A percentile compares a stretch with the other conserved stretches of the same genome.
phyloP scores from a whole-genome alignment of 1,284 basidiomycete genomes.

The Ceratobasidium sp. region DNA sequence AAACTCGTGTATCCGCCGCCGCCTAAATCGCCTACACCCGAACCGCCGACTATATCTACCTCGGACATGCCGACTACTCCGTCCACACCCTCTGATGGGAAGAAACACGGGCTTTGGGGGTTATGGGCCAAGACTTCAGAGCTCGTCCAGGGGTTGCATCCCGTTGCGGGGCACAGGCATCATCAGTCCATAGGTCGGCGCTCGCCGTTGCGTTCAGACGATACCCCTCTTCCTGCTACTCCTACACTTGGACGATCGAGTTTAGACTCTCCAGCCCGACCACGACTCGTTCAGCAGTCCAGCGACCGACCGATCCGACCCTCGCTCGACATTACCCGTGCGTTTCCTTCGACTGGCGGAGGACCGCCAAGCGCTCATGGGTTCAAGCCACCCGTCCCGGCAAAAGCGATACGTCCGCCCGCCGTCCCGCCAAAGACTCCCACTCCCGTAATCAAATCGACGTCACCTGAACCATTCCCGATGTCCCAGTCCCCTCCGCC shows the following conservation, averaged over 20 bases:
- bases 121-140: slow-evolving; percentile 46
- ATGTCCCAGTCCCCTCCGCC: not conserved
- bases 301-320: slow-evolving; percentile 23
- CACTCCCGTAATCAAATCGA: not conserved
- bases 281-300: slow-evolving; percentile 2
- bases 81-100: slow-evolving; percentile 35
- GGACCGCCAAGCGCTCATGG: slow-evolving; percentile 16
- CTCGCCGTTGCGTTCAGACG: slow-evolving; percentile 23
- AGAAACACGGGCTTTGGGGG: slow-evolving; percentile 46
- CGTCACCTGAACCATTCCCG: not conserved
- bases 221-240: slow-evolving; percentile 19
- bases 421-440: slow-evolving; percentile 18
- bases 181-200: slow-evolving; percentile 24
- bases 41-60: not conserved
- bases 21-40: not conserved
- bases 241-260: slow-evolving; percentile 16
- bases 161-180: slow-evolving; percentile 1
- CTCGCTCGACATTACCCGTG: slow-evolving; percentile 16
- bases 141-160: slow-evolving; percentile 24
- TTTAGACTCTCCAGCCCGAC: not conserved
- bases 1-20: slow-evolving; percentile 59
- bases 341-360: slow-evolving; percentile 5
- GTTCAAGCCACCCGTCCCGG: slow-evolving; percentile 7
- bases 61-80: slow-evolving; percentile 2
- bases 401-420: not conserved